A percentile compares a stretch with the other conserved stretches of the same genome.
Conservation (phyloP, 129 eudicot species). For the Logfia minima region DNA sequence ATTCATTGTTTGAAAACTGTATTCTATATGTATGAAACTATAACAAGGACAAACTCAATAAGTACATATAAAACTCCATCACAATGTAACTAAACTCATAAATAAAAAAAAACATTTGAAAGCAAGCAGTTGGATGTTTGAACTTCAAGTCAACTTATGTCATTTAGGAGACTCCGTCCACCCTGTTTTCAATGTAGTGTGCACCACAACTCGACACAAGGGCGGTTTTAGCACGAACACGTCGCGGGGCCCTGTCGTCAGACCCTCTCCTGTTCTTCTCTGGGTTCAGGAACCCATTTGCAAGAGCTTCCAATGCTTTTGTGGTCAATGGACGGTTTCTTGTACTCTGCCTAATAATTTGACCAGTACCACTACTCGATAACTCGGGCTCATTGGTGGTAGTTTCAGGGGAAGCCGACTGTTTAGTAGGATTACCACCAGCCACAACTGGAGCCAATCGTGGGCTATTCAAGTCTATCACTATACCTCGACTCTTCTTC, state of each 20-base stretch:
- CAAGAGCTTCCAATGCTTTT: slow-evolving; percentile 57
- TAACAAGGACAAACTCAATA: not conserved
- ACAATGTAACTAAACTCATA: not conserved
- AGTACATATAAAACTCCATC: not conserved
- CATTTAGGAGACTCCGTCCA: not conserved
- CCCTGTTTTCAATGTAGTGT: slow-evolving; percentile 1
- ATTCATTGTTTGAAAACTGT: not conserved
- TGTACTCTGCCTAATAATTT: slow-evolving; percentile 43
- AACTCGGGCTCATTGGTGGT: not conserved
- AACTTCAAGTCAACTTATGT: not conserved
- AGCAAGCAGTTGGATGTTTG: not conserved
- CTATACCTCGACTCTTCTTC: slow-evolving; percentile 19
- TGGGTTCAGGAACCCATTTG: slow-evolving; percentile 20
- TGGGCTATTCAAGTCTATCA: slow-evolving; percentile 45
- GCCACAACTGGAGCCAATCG: slow-evolving; percentile 29
- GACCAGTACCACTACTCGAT: slow-evolving; percentile 7
- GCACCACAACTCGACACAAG: slow-evolving; percentile 6
- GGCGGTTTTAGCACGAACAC: slow-evolving; percentile 31
- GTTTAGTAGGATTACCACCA: slow-evolving; percentile 12
- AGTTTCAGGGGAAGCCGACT: not conserved
- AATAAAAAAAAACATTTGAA: not conserved
- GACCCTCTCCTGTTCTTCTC: slow-evolving; percentile 33
- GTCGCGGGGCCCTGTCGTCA: slow-evolving; percentile 20
- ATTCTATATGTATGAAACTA: not conserved
- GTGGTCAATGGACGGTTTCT: slow-evolving; percentile 53